Evolutionary conservation across 371 early-diverging fungal species (phyloP), one percentile per base, ranked within the genome.

Genomic region (Nematocida sp.): DNA sequence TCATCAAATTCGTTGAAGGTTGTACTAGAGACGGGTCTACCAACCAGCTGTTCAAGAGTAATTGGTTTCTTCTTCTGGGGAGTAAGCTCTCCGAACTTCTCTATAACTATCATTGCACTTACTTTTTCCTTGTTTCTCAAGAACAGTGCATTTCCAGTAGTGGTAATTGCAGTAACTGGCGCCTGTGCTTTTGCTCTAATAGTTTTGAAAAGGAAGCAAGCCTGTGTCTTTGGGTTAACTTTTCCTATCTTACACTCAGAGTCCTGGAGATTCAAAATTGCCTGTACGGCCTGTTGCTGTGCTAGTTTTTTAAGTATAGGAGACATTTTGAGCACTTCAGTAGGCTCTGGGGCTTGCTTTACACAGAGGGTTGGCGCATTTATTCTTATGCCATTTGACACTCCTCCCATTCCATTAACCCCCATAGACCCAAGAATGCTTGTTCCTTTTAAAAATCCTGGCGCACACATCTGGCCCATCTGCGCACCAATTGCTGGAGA

Each of bases 1-100:
- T 75, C 78, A 60, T 75, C 83, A 46, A 75, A 72, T 44, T 70
- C 71, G 62, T 69, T 83, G 46, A 70, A 62, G 42, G 23, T 42
- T 44, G 60, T 27, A 11, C 33, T 40, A 4, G 73, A 46, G 42
- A 15, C 54, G 4, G 42, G 33, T 50, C 27, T 15, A 18, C 61
- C 45, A 5, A 71, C 7, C 3, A 75, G 3, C 9, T 72, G 13
- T 33, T 52, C 39, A 23, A 70, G 4, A 4, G 69, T 44, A n/a
- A 3, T n/a, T 15, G 27, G 4, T 15, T 67, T 46, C 40, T 27
- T 61, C 56, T 67, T 71, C 40, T 69, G 7, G 20, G 57, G 20
- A 4, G 6, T 62, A 2, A 50, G 23, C 4, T 15, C 33, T 9
- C 62, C 55, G 25, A 83, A 60, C n/a, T 27, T 45, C 70, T 83